These are phyloP conservation scores for Dothistroma pini DNA, from an alignment of 2,329 filamentous ascomycete species.

Conservation along the genomic window DNA sequence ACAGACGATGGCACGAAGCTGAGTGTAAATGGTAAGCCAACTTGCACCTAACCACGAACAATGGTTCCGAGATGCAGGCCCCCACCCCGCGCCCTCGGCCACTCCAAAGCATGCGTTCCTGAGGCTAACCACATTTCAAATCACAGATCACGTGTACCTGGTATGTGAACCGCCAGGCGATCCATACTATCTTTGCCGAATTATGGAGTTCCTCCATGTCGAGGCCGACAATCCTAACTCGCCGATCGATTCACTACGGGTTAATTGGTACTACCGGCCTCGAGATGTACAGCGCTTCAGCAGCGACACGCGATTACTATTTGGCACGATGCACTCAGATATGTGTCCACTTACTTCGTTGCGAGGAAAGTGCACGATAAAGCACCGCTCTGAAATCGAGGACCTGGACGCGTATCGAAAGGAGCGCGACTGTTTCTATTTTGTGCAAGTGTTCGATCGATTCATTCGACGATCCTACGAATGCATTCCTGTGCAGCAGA, in stretches of 20 bases:
- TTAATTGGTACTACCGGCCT: slow-evolving; percentile 98
- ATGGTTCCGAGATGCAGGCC: slow-evolving; percentile 16
- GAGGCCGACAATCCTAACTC: slow-evolving; percentile 65
- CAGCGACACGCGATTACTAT: slow-evolving; percentile 84
- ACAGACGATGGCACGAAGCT: slow-evolving; percentile 88
- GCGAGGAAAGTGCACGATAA: slow-evolving; percentile 88
- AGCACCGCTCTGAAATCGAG: slow-evolving; percentile 80
- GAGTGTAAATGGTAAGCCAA: slow-evolving; percentile 73
- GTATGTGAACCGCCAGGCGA: slow-evolving; percentile 97
- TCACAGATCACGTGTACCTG: slow-evolving; percentile 80
- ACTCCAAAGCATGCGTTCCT: slow-evolving; percentile 11
- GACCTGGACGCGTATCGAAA: slow-evolving; percentile 82
- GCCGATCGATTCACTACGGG: slow-evolving; percentile 79
- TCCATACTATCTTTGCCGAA: slow-evolving; percentile 93
- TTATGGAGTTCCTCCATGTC: slow-evolving; percentile 94
- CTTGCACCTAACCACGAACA: slow-evolving; percentile 9
- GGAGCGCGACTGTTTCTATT: slow-evolving; percentile 87
- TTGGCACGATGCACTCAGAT: slow-evolving; percentile 98
- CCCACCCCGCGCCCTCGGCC: slow-evolving; percentile 26
- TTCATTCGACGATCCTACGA: slow-evolving; percentile 99
- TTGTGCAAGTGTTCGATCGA: slow-evolving; percentile 93
- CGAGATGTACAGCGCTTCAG: slow-evolving; percentile 92
- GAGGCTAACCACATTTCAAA: slow-evolving; percentile 36
- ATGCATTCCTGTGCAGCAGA: slow-evolving; percentile 82
- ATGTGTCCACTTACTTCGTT: slow-evolving; percentile 87